These are phyloP conservation scores for Dittrichia graveolens DNA, from an alignment of 129 eudicot genomes.

Conservation along the genomic window DNA sequence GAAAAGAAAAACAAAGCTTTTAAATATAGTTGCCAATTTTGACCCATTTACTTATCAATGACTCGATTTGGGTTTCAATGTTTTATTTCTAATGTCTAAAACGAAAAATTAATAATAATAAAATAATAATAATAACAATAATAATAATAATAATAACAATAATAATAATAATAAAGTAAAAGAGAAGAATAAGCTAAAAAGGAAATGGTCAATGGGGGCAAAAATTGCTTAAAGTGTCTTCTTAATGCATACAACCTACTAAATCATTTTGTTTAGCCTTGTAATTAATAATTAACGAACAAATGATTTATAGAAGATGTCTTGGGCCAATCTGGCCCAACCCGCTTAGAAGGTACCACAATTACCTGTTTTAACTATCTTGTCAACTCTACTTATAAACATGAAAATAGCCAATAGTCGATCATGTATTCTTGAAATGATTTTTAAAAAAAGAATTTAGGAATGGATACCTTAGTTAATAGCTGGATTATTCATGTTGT, in stretches of 20 bases:
- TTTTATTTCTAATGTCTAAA: neutral
- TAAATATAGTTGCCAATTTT: neutral
- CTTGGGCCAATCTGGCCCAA: neutral
- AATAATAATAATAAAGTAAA: too few species aligned
- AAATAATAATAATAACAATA: too few species aligned
- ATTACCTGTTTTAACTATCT: neutral
- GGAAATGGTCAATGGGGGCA: too few species aligned
- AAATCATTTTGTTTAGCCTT: too few species aligned
- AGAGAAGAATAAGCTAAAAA: too few species aligned
- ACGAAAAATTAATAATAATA: too few species aligned
- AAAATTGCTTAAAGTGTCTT: too few species aligned
- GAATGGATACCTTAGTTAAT: constrained; percentile 42
- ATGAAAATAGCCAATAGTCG: neutral
- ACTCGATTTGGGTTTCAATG: neutral
- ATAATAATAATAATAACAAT: too few species aligned
- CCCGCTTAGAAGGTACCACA: neutral
- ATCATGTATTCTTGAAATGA: neutral
- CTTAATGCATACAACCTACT: too few species aligned
- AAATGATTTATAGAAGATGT: neutral
- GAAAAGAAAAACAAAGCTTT: too few species aligned
- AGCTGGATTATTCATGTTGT: constrained; percentile 40
- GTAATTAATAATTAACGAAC: too few species aligned
- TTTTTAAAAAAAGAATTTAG: neutral
- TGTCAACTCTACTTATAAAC: neutral
- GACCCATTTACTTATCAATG: neutral